Evolutionary conservation across 2,329 filamentous ascomycete genomes (phyloP).

Genomic region (Colletotrichum sp.): DNA sequence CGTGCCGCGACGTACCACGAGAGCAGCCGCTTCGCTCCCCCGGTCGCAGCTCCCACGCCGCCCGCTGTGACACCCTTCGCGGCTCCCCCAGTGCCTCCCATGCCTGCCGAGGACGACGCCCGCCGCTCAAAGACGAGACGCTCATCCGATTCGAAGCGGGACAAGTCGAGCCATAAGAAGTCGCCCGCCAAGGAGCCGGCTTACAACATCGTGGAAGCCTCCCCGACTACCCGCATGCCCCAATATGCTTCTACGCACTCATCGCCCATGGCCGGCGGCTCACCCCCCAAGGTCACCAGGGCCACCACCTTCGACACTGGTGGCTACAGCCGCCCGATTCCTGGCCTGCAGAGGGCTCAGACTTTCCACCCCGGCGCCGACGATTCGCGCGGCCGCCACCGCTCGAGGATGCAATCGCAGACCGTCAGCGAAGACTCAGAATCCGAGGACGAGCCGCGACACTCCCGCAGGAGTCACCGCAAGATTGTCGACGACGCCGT

Average conservation of each 20-base stretch:
- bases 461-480: constrained; percentile 37
- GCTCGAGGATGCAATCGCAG: constrained; percentile 41
- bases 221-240: constrained; percentile 33
- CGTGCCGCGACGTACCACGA: constrained; percentile 12
- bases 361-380: constrained; percentile 33
- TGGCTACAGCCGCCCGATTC: constrained; percentile 30
- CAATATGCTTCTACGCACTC: constrained; percentile 30
- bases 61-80: background rate
- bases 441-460: constrained; percentile 34
- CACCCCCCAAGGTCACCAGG: constrained; percentile 38
- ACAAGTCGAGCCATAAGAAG: constrained; percentile 23
- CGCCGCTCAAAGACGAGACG: constrained; percentile 23
- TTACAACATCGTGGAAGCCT: constrained; percentile 27
- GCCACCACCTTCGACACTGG: constrained; percentile 37
- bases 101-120: constrained; percentile 15
- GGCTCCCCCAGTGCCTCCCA: constrained; percentile 1
- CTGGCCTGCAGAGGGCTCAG: constrained; percentile 31
- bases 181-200: constrained; percentile 13
- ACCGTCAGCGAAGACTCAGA: constrained; percentile 35
- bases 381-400: constrained; percentile 39
- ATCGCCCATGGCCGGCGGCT: constrained; percentile 26
- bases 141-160: constrained; percentile 21
- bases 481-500: constrained; percentile 36
- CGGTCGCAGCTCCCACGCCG: constrained; percentile 13
- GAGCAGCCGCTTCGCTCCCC: background rate